Conservation (phyloP, 1,284 basidiomycete species). For the Sphagnurus paluster region DNA sequence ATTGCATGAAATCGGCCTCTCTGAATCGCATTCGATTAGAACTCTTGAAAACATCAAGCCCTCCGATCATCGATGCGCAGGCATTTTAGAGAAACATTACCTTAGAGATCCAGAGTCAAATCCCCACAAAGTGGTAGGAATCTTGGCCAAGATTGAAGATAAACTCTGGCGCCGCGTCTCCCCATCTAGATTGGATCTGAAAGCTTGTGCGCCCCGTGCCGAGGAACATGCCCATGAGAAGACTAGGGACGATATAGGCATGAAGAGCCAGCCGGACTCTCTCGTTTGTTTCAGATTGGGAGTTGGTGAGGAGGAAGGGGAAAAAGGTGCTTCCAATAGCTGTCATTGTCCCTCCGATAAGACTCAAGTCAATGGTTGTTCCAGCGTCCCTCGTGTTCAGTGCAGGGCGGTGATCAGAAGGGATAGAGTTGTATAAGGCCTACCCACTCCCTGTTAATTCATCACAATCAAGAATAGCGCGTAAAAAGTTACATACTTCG, state of each 20-base stretch:
- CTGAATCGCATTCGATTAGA: no score
- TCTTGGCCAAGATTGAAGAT: neutral
- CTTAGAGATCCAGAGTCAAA: no score
- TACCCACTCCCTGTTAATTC: neutral
- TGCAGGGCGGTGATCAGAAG: conserved; percentile 17
- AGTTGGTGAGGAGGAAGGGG: conserved; percentile 20
- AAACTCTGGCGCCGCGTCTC: neutral
- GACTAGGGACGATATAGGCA: conserved; percentile 18
- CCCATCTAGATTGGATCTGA: neutral
- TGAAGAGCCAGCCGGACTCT: conserved; percentile 20
- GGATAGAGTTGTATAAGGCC: conserved; percentile 22
- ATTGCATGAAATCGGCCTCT: no score
- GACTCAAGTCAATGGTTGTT: conserved; percentile 5
- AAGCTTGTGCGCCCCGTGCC: neutral
- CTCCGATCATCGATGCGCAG: no score
- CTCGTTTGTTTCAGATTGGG: no score
- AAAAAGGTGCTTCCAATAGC: conserved; percentile 21
- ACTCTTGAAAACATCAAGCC: no score
- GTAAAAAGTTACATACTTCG: conserved; percentile 17
- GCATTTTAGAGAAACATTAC: no score
- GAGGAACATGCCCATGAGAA: conserved; percentile 24
- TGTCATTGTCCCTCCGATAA: conserved; percentile 10
- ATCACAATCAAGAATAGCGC: no score
- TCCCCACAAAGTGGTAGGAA: no score
- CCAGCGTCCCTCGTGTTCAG: conserved; percentile 17